Evolutionary conservation across 208 protist genomes (phyloP).

Genomic region (Trypanosoma scelopori): DNA sequence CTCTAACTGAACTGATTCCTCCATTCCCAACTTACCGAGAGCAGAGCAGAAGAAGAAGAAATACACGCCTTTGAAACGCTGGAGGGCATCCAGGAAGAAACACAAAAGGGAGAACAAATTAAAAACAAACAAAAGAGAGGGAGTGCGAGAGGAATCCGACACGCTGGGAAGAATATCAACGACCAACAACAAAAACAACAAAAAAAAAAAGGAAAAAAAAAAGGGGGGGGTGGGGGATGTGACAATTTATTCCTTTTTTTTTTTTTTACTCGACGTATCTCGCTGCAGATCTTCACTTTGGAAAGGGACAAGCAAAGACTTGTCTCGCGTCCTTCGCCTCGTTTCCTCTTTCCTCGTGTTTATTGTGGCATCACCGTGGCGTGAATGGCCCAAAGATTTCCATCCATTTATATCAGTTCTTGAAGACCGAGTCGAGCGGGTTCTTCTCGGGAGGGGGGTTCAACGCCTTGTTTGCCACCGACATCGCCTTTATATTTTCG

Average conservation of each 20-base stretch:
- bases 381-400: neutral
- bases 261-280: no score
- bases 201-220: slow-evolving; percentile 4
- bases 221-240: no score
- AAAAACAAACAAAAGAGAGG: neutral
- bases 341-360: neutral
- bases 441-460: slow-evolving; percentile 59
- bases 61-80: neutral
- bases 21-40: neutral
- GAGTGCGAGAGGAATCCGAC: neutral
- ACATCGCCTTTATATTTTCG: slow-evolving; percentile 61
- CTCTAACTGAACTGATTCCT: neutral
- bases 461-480: slow-evolving; percentile 61
- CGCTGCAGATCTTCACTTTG: no score
- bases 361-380: neutral
- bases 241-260: no score
- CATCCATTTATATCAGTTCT: neutral
- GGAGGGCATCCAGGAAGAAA: no score
- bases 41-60: neutral
- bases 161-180: no score
- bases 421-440: slow-evolving; percentile 75
- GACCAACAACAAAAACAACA: no score
- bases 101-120: neutral
- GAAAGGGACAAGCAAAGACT: no score
- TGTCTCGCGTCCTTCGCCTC: neutral